Base-by-base conservation (phyloP, 495 filamentous ascomycete genomes). In the Thermothielavioides terrestris region DNA sequence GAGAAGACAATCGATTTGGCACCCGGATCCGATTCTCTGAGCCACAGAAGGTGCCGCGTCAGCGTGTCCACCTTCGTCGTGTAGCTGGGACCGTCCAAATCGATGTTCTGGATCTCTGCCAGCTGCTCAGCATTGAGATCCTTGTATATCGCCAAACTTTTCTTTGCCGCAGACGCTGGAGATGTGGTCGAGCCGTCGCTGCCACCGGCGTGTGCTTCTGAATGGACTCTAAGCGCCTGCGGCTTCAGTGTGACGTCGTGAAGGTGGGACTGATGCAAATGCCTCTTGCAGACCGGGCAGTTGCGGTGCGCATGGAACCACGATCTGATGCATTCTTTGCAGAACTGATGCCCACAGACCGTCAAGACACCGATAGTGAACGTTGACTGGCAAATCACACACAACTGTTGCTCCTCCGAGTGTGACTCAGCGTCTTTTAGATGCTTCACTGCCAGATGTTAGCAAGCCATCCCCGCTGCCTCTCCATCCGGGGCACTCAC, bases 1-100 rank as follows among this genome's bases (percentile, higher is more conserved):
- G 87, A 90, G 62, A 96, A 98, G 20, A 96, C 70, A 56, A 98
- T 82, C 0, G 87, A 87, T 61, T 96, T 95, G 9, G 88, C 79
- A 0, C 87, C 89, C 1, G 87, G 88, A 60, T 98, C 92, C 42
- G 87, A 77, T 44, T 82, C 71, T 3, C 88, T 78, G 4, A 98
- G 69, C 86, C 87, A 96, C 14, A 94, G 60, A 1, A 96, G 66
- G 60, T 98, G 92, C 9, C 85, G 75, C 21, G 83, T 77, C 9
- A 97, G 58, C 0, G 77, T 90, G 55, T 96, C 89, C 17, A 95
- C 83, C 62, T 98, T 98, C 0, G 86, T 91, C 7, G 88, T 86
- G 60, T 84, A 95, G 6, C 83, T 85, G 2, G 73, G 72, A 0
- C 77, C 80, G 22, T 79, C 65, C 0, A 96, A 72, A 26, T 94